Percentiles rank a stretch among this genome's conserved stretches.
phyloP scores from a whole-genome alignment of 148 eudicot species.

The Cornus suecica region DNA sequence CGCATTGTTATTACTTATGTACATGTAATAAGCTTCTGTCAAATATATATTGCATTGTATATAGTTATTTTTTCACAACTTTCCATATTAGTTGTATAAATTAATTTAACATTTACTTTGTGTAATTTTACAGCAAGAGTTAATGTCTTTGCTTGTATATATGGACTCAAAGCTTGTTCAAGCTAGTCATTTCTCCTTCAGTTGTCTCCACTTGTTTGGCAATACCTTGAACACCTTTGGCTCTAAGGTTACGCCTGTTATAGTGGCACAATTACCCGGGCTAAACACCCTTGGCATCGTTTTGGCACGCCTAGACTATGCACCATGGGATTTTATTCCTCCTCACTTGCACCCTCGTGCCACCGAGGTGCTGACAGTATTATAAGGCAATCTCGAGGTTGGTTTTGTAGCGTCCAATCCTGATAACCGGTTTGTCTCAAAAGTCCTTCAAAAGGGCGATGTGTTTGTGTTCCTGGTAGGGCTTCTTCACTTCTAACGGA shows the following conservation, averaged over 20 bases:
- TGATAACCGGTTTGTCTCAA: background rate
- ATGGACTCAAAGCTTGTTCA: slow-evolving; percentile 7
- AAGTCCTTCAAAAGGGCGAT: slow-evolving; percentile 19
- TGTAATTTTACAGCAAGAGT: background rate
- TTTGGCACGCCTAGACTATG: slow-evolving; percentile 10
- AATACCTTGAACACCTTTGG: slow-evolving; percentile 14
- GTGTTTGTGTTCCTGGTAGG: slow-evolving; percentile 20
- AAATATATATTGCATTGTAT: no score
- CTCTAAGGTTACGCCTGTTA: background rate
- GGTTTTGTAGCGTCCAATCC: slow-evolving; percentile 19
- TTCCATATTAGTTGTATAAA: no score
- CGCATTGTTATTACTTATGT: no score
- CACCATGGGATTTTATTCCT: slow-evolving; percentile 15
- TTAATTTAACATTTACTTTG: no score
- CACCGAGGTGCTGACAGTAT: slow-evolving; percentile 4
- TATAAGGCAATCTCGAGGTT: slow-evolving; percentile 14
- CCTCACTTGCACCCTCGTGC: slow-evolving; percentile 19
- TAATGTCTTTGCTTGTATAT: slow-evolving; percentile 16
- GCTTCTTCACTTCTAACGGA: slow-evolving; percentile 5
- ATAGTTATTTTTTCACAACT: no score
- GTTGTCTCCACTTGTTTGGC: slow-evolving; percentile 12
- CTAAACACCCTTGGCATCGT: slow-evolving; percentile 22
- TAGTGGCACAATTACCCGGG: slow-evolving; percentile 10
- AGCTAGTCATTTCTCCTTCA: slow-evolving; percentile 15
- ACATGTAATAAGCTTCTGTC: no score